Conservation (phyloP, 1,284 basidiomycete species). For the Cerrena zonata region DNA sequence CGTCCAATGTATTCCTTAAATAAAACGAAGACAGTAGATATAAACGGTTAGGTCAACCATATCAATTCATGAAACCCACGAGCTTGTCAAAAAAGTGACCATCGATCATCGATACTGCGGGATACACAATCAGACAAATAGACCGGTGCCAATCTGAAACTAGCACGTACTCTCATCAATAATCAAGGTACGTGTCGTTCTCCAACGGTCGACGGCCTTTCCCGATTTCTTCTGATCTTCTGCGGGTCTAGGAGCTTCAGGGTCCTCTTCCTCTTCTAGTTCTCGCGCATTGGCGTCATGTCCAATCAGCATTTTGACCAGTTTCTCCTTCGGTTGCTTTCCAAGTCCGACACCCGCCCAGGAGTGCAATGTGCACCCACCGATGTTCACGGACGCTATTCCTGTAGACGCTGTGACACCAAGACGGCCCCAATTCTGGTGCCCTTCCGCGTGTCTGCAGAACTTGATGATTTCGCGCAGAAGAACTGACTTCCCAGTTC, state of each 20-base stretch:
- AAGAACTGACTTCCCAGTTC: conserved; percentile 88
- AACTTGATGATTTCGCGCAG: conserved; percentile 81
- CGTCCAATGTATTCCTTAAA: conserved; percentile 45
- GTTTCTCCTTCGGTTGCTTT: conserved; percentile 55
- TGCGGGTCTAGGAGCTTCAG: background rate
- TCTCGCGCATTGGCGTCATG: conserved; percentile 34
- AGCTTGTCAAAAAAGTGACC: conserved; percentile 64
- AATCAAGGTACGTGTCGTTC: conserved; percentile 46
- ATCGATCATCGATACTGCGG: conserved; percentile 54
- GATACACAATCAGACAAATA: background rate
- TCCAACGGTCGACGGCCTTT: conserved; percentile 42
- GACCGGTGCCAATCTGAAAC: background rate
- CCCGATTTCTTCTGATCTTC: conserved; percentile 8
- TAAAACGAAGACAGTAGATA: background rate
- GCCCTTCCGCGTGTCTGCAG: conserved; percentile 8
- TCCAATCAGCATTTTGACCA: conserved; percentile 62
- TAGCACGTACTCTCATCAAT: conserved; percentile 63
- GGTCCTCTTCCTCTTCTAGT: conserved; percentile 29
- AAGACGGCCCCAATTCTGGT: conserved; percentile 21
- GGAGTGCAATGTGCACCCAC: conserved; percentile 88
- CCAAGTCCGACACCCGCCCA: conserved; percentile 89
- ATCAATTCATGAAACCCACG: conserved; percentile 24
- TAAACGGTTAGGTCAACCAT: background rate
- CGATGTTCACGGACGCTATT: conserved; percentile 92
- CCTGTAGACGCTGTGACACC: conserved; percentile 72